These are phyloP conservation scores for Dunaliella sp. DNA, from an alignment of 139 green algal genomes.

Conservation along the genomic window DNA sequence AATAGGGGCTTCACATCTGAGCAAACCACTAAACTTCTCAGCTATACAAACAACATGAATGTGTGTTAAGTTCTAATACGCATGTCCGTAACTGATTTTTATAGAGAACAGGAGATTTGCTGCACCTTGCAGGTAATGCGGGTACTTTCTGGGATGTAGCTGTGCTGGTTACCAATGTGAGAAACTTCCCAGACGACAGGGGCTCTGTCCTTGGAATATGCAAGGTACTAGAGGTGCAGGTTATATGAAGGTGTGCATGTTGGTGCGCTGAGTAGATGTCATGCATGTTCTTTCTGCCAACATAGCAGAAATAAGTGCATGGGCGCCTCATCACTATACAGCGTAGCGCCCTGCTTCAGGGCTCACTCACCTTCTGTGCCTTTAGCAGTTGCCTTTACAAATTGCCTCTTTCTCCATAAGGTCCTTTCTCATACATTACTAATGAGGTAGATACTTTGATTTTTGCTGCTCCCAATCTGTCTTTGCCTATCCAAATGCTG, in stretches of 20 bases:
- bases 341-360: background rate
- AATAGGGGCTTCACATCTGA: background rate
- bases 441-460: no score
- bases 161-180: constrained; percentile 68
- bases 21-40: background rate
- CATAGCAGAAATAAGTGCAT: background rate
- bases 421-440: no score
- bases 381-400: no score
- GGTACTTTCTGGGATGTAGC: constrained; percentile 71
- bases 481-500: no score
- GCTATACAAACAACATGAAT: background rate
- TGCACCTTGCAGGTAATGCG: constrained; percentile 63
- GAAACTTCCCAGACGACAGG: constrained; percentile 77
- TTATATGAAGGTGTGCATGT: background rate
- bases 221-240: constrained; percentile 52
- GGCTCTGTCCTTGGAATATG: constrained; percentile 78
- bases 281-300: background rate
- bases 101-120: constrained; percentile 15
- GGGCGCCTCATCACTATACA: background rate
- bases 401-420: no score
- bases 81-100: background rate
- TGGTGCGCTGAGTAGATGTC: background rate
- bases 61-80: background rate
- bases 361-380: no score
- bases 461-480: no score